Evolutionary conservation across 2,329 filamentous ascomycete species (phyloP).

Genomic region (Fusarium coffeatum): DNA sequence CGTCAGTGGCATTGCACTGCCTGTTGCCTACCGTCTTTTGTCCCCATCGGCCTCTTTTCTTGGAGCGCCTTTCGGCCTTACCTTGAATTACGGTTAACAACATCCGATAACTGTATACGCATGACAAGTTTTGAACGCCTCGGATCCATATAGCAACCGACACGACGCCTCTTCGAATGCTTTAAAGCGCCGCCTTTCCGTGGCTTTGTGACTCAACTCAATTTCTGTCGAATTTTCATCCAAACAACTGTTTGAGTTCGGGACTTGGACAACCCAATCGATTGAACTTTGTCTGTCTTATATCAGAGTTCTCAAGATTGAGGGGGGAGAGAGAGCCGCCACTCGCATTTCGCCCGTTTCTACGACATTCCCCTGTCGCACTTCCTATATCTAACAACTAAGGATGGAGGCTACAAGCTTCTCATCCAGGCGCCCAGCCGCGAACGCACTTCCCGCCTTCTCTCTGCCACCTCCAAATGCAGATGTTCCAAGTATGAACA

Average conservation of each 20-base stretch:
- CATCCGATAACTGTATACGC: neutral
- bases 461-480: slow-evolving; percentile 52
- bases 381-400: neutral
- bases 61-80: neutral
- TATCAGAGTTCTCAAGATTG: slow-evolving; percentile 24
- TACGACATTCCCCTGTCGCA: neutral
- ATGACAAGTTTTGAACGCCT: slow-evolving; percentile 18
- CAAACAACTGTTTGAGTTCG: neutral
- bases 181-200: neutral
- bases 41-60: neutral
- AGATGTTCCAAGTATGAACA: slow-evolving; percentile 53
- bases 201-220: neutral
- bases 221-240: neutral
- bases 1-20: slow-evolving; percentile 3
- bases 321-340: neutral
- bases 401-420: slow-evolving; percentile 50
- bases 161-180: neutral
- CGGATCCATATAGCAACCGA: neutral
- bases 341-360: neutral
- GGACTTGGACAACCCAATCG: neutral
- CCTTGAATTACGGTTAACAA: neutral
- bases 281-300: slow-evolving; percentile 28
- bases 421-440: slow-evolving; percentile 51
- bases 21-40: neutral
- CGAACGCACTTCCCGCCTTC: slow-evolving; percentile 51